Percentiles rank a stretch among this genome's conserved stretches.
Evolutionary conservation across 2,329 filamentous ascomycete genomes (phyloP).

Genomic region (Fusarium albidum): DNA sequence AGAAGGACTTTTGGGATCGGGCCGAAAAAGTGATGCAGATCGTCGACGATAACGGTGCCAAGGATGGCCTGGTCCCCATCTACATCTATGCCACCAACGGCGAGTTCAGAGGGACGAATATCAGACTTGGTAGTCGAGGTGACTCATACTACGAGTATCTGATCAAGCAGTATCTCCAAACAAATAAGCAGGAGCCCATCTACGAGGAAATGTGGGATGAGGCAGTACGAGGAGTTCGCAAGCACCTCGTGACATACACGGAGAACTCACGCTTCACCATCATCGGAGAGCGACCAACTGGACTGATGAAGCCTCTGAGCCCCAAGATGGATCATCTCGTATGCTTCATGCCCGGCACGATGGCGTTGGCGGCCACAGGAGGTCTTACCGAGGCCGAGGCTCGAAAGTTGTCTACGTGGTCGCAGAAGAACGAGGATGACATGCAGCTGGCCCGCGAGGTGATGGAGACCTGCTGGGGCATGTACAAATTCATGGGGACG

Average conservation of each 20-base stretch:
- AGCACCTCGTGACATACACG: constrained; percentile 91
- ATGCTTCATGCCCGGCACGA: constrained; percentile 97
- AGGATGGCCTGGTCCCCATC: constrained; percentile 90
- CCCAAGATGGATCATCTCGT: constrained; percentile 99
- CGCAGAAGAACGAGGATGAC: constrained; percentile 81
- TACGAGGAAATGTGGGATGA: constrained; percentile 96
- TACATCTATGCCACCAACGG: constrained; percentile 85
- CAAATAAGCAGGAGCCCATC: constrained; percentile 81
- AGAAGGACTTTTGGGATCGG: constrained; percentile 90
- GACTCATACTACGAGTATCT: constrained; percentile 99
- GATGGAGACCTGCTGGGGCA: constrained; percentile 97
- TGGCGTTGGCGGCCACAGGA: constrained; percentile 85
- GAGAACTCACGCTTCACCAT: constrained; percentile 83
- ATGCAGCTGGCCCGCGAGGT: constrained; percentile 88
- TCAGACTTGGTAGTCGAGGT: constrained; percentile 90
- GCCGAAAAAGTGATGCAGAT: constrained; percentile 92
- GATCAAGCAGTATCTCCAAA: constrained; percentile 98
- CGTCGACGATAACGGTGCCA: constrained; percentile 80
- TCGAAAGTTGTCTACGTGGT: constrained; percentile 76
- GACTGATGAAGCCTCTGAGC: constrained; percentile 70
- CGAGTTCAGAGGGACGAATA: constrained; percentile 82
- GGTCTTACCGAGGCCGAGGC: constrained; percentile 80
- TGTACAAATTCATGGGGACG: constrained; percentile 90
- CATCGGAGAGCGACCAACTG: constrained; percentile 83
- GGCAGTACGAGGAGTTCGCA: constrained; percentile 82